phyloP scores from a whole-genome alignment of 495 filamentous ascomycete species.

The Trichoderma virens region DNA sequence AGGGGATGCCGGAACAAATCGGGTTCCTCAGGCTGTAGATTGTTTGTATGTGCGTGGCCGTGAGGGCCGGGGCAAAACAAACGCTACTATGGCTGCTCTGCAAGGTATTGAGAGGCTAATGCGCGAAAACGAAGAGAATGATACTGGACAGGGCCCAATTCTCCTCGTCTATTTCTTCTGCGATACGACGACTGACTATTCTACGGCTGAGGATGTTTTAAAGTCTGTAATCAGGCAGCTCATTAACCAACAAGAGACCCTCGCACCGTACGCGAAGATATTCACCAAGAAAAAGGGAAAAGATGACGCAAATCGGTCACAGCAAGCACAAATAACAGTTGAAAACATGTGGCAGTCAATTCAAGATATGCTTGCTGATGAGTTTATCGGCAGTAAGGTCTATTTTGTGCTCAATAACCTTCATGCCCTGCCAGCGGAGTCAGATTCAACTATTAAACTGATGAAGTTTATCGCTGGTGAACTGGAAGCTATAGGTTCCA shows the following conservation, averaged over 20 bases:
- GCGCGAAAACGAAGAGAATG: slow-evolving; percentile 16
- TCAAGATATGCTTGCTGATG: slow-evolving; percentile 28
- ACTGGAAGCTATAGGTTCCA: neutral
- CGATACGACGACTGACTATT: slow-evolving; percentile 22
- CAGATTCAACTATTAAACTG: slow-evolving; percentile 29
- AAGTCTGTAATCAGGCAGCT: slow-evolving; percentile 30
- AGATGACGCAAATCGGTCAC: slow-evolving; percentile 15
- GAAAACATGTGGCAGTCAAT: slow-evolving; percentile 31
- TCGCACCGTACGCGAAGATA: slow-evolving; percentile 28
- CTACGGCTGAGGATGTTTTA: slow-evolving; percentile 30
- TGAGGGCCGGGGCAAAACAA: slow-evolving; percentile 32
- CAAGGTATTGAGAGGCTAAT: slow-evolving; percentile 22
- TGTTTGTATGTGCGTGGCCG: slow-evolving; percentile 29
- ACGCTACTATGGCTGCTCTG: slow-evolving; percentile 24
- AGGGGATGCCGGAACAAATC: neutral
- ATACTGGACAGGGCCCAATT: slow-evolving; percentile 11
- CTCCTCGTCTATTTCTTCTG: slow-evolving; percentile 32
- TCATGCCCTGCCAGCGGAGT: slow-evolving; percentile 21
- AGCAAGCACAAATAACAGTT: slow-evolving; percentile 16
- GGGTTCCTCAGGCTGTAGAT: slow-evolving; percentile 10
- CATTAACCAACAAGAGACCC: slow-evolving; percentile 24
- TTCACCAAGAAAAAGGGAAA: slow-evolving; percentile 21
- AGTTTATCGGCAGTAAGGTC: slow-evolving; percentile 23
- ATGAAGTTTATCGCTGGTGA: slow-evolving; percentile 22
- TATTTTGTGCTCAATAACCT: slow-evolving; percentile 33